Conservation (phyloP, 2,329 filamentous ascomycete genomes). For the Exophiala dermatitidis region DNA sequence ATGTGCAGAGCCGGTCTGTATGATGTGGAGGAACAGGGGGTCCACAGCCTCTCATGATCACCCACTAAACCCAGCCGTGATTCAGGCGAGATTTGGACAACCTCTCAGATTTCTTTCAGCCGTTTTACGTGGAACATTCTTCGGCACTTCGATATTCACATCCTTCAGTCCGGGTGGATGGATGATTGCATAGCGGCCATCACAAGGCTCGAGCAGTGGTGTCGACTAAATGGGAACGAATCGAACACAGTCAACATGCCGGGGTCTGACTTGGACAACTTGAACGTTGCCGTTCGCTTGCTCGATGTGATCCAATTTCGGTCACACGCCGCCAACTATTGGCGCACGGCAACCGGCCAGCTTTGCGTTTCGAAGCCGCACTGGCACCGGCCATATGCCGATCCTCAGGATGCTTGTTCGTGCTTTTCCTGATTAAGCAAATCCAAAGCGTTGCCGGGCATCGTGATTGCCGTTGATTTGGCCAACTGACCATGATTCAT, state of each 20-base stretch:
- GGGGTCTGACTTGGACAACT: no score
- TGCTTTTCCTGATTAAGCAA: slow-evolving; percentile 1
- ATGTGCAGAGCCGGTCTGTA: neutral
- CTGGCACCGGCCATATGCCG: neutral
- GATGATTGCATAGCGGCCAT: neutral
- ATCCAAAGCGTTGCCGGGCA: neutral
- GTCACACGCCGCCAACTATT: neutral
- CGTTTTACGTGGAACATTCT: neutral
- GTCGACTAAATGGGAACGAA: neutral
- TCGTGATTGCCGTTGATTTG: neutral
- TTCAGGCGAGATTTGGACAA: neutral
- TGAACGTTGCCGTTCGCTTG: neutral
- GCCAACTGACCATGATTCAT: neutral
- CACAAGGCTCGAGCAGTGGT: neutral
- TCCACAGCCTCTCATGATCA: slow-evolving; percentile 10
- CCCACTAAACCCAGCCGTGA: neutral
- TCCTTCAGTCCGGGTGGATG: neutral
- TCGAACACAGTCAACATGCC: no score
- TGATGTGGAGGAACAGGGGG: slow-evolving; percentile 3
- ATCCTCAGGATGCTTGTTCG: neutral
- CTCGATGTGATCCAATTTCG: neutral
- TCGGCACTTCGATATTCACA: neutral
- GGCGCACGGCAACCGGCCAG: neutral
- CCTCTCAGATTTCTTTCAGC: neutral
- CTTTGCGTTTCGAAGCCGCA: neutral